Conservation (phyloP, 306 rosid genomes). For the Albizia julibrissin region DNA sequence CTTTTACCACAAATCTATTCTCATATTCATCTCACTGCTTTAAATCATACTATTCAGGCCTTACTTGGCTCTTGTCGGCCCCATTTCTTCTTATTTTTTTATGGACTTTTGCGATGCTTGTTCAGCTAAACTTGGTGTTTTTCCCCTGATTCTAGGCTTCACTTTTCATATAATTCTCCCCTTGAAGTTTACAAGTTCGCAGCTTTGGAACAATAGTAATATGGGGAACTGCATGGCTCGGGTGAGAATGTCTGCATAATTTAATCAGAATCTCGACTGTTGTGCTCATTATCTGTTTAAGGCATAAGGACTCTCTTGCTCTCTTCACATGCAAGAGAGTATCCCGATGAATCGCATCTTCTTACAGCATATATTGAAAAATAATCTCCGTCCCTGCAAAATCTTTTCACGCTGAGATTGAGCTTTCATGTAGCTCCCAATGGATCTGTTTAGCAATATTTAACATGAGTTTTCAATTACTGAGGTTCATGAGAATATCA, state of each 20-base stretch:
- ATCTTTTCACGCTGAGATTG: not conserved
- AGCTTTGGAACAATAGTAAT: slow-evolving; percentile 37
- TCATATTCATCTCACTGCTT: slow-evolving; percentile 16
- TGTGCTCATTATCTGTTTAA: slow-evolving; percentile 10
- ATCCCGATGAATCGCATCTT: not conserved
- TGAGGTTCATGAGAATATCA: not conserved
- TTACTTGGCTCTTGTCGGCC: slow-evolving; percentile 13
- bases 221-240: slow-evolving; percentile 70
- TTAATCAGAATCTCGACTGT: not conserved
- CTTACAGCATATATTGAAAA: not conserved
- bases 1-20: not conserved
- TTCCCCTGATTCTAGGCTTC: slow-evolving; percentile 38
- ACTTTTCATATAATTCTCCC: not conserved
- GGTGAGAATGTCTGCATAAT: slow-evolving; percentile 44
- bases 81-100: not conserved
- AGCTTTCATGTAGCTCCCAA: not conserved
- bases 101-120: slow-evolving; percentile 14
- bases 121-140: slow-evolving; percentile 28
- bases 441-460: not conserved
- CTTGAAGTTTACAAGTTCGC: slow-evolving; percentile 26
- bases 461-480: not conserved
- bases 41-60: not conserved
- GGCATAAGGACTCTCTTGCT: not conserved
- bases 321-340: not conserved
- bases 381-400: not conserved